Base-by-base conservation (phyloP, 164 flowering plant genomes). In the Chloranthus sessilifolius region DNA sequence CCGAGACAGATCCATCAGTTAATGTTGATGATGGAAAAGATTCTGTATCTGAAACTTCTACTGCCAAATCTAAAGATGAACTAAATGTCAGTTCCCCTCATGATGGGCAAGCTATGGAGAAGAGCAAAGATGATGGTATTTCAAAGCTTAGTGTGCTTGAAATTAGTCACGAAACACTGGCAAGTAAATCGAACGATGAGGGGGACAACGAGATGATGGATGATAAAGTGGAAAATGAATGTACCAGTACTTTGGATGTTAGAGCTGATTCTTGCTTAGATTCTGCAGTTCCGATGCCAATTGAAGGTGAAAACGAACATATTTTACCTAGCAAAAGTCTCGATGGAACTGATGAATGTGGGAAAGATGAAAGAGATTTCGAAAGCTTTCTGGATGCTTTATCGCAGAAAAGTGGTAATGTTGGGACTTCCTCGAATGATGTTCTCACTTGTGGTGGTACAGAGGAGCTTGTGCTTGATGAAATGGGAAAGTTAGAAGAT, bases 1-100 rank as follows among this genome's bases (percentile, higher is more conserved):
- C 75, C 37, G 73, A 62, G 52, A 68, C 75, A 71, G 75, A 73
- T 68, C 76, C 73, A 43, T 47, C 65, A 19, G 52, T 70, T 62
- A 78, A 72, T 60, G 68, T 76, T 68, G 77, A 74, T 20, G 77
- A 65, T 31, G 30, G n/a, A 22, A 44, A 24, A 12, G 52, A 29
- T 46, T 55, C 49, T 25, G 14, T 26, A 12, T 35, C 36, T 10
- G 44, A 12, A 21, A 55, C 44, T 58, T 42, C 45, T 26, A 41
- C 24, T 29, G 39, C 44, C 26, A 50, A 45, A 34, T 46, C 45
- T 2, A 45, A 27, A 17, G 3, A 34, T 46, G 45, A 40, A 36
- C 35, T 14, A 11, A 21, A 43, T 50, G 42, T 54, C 36, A 40
- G 39, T 23, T 14, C 47, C 16, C 52, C 58, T 50, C 29, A n/a